These are phyloP conservation scores for Scytalidium sp. DNA, from an alignment of 2,329 filamentous ascomycete species.

Conservation along the genomic window DNA sequence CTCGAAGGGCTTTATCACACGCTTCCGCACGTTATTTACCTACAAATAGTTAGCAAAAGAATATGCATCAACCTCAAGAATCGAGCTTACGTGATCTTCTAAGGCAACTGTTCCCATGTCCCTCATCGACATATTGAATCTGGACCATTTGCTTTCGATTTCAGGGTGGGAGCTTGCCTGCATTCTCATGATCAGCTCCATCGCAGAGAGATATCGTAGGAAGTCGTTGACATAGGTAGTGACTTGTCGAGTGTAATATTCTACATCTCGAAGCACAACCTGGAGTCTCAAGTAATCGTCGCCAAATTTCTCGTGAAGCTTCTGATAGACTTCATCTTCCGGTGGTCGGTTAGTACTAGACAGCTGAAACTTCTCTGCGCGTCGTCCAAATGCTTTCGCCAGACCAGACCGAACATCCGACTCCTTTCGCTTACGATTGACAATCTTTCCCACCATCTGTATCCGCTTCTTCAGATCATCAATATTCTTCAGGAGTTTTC, in stretches of 20 bases:
- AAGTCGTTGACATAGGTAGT: conserved; percentile 79
- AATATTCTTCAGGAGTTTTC: conserved; percentile 76
- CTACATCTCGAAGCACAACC: conserved; percentile 83
- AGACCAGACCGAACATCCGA: conserved; percentile 83
- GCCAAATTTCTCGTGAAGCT: conserved; percentile 80
- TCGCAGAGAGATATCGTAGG: conserved; percentile 73
- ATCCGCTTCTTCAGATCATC: conserved; percentile 96
- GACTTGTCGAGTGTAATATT: conserved; percentile 83
- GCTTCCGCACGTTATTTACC: conserved; percentile 68
- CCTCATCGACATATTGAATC: conserved; percentile 81
- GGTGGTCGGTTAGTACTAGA: conserved; percentile 67
- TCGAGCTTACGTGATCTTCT: conserved; percentile 71
- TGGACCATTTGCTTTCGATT: conserved; percentile 90
- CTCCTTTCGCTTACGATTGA: conserved; percentile 79
- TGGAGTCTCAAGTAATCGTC: conserved; percentile 92
- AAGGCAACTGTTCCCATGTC: conserved; percentile 82
- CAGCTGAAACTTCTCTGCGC: conserved; percentile 50
- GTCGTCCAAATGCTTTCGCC: conserved; percentile 85
- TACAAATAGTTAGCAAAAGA: conserved; percentile 25
- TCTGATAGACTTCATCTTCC: conserved; percentile 79
- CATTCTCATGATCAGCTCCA: conserved; percentile 81
- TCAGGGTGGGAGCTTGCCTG: conserved; percentile 75
- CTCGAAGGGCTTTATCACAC: conserved; percentile 82
- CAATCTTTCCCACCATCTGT: conserved; percentile 86
- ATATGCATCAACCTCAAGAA: background rate